Base-by-base conservation (phyloP, 768 basidiomycete species). In the Zangia roseola region DNA sequence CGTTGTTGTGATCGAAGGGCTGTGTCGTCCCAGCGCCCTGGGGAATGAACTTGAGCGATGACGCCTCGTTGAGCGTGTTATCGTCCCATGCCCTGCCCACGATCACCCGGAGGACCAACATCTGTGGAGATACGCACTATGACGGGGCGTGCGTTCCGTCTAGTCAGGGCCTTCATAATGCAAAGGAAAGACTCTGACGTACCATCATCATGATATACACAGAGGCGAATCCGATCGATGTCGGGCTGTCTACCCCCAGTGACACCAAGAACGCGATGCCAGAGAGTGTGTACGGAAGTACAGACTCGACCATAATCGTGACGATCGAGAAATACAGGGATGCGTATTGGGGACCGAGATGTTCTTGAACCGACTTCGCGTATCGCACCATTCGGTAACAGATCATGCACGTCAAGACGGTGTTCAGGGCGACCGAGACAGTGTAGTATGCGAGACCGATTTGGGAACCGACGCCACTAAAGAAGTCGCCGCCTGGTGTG, bases 81-180 rank as follows among this genome's bases (percentile, higher is more conserved):
- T 35, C 33, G n/a, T 47, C 24, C 55, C 51, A 52, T 28, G 52
- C 57, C 14, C 40, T 54, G 10, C 55, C 55, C 9, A 10, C 17
- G 31, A 64, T 26, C 14, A 64, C 62, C 25, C 59, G 53, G 17
- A 67, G 52, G 26, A 67, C 60, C 40, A 64, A 37, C 37, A 62
- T 43, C 35, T 62, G 64, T 1, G 64, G 62, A 17, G 64, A 61
- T 47, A 66, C 61, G 35, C 56, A 64, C 63, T 66, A 33, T 6
- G 6, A n/a, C 4, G 9, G 8, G n/a, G 19, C 26, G 2, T 8
- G 17, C 2, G 2, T 31, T 40, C 24, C 40, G 25, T 9, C 20
- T 7, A 30, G 17, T 19, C 21, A 12, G n/a, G 19, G 3, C 14
- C 17, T 16, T 20, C 14, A 21, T 6, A 14, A 25, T 10, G 14